Evolutionary conservation across 2,329 filamentous ascomycete species (phyloP), one percentile per base, ranked within the genome.

Genomic region (Penicillium hesseltinei): DNA sequence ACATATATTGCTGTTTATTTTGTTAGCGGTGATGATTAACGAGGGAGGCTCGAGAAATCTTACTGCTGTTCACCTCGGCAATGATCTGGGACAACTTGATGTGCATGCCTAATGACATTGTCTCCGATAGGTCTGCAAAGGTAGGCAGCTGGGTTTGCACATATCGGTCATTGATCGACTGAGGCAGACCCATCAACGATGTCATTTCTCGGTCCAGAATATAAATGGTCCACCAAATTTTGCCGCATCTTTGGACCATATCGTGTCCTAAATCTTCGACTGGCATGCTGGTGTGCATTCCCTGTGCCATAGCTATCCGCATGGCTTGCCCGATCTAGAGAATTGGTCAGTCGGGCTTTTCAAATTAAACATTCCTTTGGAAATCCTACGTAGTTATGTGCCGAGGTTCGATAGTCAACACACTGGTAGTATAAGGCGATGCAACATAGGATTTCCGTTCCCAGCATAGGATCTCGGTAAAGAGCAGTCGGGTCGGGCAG

Each of bases 181-280:
- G 77, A 0, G 82, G 81, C 0, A 82, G 63, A 0, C 82, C 82
- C 75, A 83, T 82, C 2, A 83, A 62, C 0, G 80, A 81, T 1
- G 80, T 80, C 73, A 83, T 82, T 61, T 83, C 78, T 1, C 81
- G 74, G 52, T 84, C 82, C 0, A 84, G 65, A 3, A 84, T 75
- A 44, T 82, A 83, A 0, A 83, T 75, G 0, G 82, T 84, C 81
- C 81, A 84, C 81, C 81, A 84, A 13, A 82, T 75, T 52, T 78
- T 78, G 6, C 79, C 78, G 42, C 77, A 81, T 46, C 82, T 71
- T 52, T 83, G 76, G 0, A 82, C 79, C 3, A 76, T 66, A 0
- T 69, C 62, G 4, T 79, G 75, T 0, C 79, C 78, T 0, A 83
- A 59, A 39, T 80, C 75, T 2, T 76, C 72, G 0, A 75, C 72